A percentile compares a stretch with the other conserved stretches of the same genome.
These are phyloP conservation scores for Tubosaeta sp. DNA, from an alignment of 768 basidiomycete species.

Conservation along the genomic window DNA sequence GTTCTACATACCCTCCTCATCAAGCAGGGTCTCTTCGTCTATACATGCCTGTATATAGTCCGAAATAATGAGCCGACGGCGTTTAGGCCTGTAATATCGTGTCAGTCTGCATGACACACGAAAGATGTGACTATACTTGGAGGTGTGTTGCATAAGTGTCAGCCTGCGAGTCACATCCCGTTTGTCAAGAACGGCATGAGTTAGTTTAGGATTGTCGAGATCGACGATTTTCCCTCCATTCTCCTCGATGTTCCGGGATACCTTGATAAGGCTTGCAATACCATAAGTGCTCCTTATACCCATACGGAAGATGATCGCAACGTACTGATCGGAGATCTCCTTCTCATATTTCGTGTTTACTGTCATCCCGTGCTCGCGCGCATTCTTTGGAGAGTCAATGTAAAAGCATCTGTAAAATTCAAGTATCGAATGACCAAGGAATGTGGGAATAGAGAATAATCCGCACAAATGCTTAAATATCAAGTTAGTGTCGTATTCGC, in stretches of 20 bases:
- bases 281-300: not conserved
- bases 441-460: not conserved
- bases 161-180: constrained; percentile 71
- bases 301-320: not conserved
- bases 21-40: constrained; percentile 78
- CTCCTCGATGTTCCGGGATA: constrained; percentile 49
- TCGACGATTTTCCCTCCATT: constrained; percentile 73
- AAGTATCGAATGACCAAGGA: not conserved
- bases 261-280: constrained; percentile 47
- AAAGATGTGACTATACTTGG: constrained; percentile 47
- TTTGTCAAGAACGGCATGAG: constrained; percentile 83
- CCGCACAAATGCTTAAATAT: constrained; percentile 84
- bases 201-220: constrained; percentile 73
- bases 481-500: constrained; percentile 72
- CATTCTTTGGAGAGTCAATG: constrained; percentile 78
- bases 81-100: constrained; percentile 60
- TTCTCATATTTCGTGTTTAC: constrained; percentile 51
- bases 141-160: constrained; percentile 66
- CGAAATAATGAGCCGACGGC: constrained; percentile 70
- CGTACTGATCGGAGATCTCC: constrained; percentile 53
- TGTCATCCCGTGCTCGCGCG: constrained; percentile 56
- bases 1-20: constrained; percentile 63
- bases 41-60: constrained; percentile 77
- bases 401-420: constrained; percentile 69
- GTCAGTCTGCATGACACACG: constrained; percentile 7